These are phyloP conservation scores for Pichia sp. DNA, from an alignment of 1,139 yeast genomes.

Conservation along the genomic window DNA sequence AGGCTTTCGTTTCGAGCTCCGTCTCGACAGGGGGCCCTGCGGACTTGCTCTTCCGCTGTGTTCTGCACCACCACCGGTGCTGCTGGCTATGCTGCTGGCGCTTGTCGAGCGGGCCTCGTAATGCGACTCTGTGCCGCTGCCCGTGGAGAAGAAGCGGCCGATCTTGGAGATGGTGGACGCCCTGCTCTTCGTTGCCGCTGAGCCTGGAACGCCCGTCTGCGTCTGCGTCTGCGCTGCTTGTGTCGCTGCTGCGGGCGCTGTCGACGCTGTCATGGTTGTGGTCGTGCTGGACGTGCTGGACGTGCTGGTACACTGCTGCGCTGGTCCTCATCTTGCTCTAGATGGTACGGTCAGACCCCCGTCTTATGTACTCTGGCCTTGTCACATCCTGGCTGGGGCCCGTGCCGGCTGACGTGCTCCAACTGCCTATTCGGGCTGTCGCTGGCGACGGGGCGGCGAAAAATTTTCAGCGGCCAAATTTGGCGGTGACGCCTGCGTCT, in stretches of 20 bases:
- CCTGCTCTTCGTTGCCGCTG: slow-evolving; percentile 1
- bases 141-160: slow-evolving; percentile 10
- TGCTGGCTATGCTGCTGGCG: slow-evolving; percentile 3
- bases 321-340: too few species aligned
- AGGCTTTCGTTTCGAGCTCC: background rate
- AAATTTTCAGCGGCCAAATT: background rate
- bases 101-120: slow-evolving; percentile 3
- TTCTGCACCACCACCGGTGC: too few species aligned
- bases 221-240: background rate
- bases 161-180: slow-evolving; percentile 15
- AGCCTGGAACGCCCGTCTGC: background rate
- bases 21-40: background rate
- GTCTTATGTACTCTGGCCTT: too few species aligned
- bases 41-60: background rate
- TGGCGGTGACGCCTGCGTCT: too few species aligned
- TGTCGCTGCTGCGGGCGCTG: background rate
- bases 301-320: background rate
- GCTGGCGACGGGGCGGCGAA: background rate
- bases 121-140: background rate
- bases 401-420: slow-evolving; percentile 2
- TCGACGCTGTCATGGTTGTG: background rate
- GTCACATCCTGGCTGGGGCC: too few species aligned
- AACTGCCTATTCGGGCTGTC: slow-evolving; percentile 5
- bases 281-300: background rate
- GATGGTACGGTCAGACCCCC: too few species aligned